Conservation (phyloP, 2,329 filamentous ascomycete species). For the Ophiostoma sp. region DNA sequence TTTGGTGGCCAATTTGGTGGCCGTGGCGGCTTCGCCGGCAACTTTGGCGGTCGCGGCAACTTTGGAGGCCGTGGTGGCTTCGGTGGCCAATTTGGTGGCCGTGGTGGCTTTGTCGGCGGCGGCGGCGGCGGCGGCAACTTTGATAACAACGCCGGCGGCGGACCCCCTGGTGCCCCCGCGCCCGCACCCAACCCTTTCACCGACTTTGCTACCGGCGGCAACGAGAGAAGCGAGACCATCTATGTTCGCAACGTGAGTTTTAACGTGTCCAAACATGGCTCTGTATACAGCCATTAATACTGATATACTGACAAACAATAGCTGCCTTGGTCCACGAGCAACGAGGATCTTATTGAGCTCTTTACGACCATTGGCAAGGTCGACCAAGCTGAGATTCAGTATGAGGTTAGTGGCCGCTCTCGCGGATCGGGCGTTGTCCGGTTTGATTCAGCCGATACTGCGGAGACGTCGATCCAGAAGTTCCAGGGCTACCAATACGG, state of each 20-base stretch:
- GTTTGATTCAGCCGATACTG: conserved; percentile 76
- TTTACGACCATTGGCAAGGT: conserved; percentile 98
- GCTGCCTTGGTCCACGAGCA: conserved; percentile 98
- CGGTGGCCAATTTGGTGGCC: conserved; percentile 46
- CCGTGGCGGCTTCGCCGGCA: conserved; percentile 56
- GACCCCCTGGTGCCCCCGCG: conserved; percentile 44
- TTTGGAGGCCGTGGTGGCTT: conserved; percentile 47
- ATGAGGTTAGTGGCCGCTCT: conserved; percentile 92
- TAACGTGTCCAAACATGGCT: not conserved
- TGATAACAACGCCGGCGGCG: conserved; percentile 46
- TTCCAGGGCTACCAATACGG: conserved; percentile 98
- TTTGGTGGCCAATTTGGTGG: conserved; percentile 53
- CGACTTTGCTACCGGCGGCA: conserved; percentile 81
- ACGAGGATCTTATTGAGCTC: conserved; percentile 91
- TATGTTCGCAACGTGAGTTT: conserved; percentile 89
- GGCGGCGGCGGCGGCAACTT: conserved; percentile 42
- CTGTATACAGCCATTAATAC: conserved; percentile 26
- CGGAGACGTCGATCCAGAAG: conserved; percentile 90
- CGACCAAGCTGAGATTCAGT: conserved; percentile 97
- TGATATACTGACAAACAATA: conserved; percentile 37
- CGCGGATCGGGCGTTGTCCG: conserved; percentile 94
- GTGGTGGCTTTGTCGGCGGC: conserved; percentile 43
- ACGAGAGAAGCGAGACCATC: conserved; percentile 76
- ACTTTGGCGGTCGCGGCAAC: conserved; percentile 54
- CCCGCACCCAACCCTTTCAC: conserved; percentile 77